Evolutionary conservation across 139 green algal genomes (phyloP).

Genomic region (Chlamydomonas schloesseri): DNA sequence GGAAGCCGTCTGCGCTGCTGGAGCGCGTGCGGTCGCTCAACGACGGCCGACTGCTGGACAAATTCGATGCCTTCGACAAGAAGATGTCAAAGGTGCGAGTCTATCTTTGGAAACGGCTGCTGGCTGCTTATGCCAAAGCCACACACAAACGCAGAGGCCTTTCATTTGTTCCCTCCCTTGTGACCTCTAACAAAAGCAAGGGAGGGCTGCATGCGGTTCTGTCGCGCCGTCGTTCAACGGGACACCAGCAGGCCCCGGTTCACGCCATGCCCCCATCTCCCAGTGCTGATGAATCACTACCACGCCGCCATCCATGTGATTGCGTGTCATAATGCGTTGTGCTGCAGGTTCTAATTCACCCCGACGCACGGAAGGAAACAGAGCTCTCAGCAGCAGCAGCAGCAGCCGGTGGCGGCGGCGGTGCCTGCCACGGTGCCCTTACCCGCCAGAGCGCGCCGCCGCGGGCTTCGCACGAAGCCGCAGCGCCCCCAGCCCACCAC

Average conservation of each 20-base stretch:
- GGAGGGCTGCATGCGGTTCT: too few species aligned
- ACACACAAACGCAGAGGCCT: background rate
- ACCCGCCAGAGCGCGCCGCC: background rate
- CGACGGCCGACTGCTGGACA: constrained; percentile 26
- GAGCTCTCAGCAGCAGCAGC: background rate
- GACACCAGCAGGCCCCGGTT: too few species aligned
- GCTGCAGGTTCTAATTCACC: constrained; percentile 25
- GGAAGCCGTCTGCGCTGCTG: background rate
- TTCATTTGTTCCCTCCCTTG: background rate
- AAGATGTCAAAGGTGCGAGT: background rate
- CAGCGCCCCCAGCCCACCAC: too few species aligned
- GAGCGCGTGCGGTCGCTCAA: constrained; percentile 5
- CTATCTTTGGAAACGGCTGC: background rate
- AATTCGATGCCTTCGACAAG: constrained; percentile 24
- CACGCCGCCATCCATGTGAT: too few species aligned
- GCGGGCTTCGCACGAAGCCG: background rate
- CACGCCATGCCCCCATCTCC: too few species aligned
- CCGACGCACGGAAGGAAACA: background rate
- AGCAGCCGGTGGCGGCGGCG: background rate
- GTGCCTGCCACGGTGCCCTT: too few species aligned
- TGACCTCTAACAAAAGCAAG: too few species aligned
- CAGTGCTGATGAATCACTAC: too few species aligned
- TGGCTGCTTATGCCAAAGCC: background rate
- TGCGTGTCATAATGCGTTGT: too few species aligned
- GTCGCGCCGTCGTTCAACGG: too few species aligned